Base-by-base conservation (phyloP, 441 rosid genomes). In the Pelargonium myrrhifolium region DNA sequence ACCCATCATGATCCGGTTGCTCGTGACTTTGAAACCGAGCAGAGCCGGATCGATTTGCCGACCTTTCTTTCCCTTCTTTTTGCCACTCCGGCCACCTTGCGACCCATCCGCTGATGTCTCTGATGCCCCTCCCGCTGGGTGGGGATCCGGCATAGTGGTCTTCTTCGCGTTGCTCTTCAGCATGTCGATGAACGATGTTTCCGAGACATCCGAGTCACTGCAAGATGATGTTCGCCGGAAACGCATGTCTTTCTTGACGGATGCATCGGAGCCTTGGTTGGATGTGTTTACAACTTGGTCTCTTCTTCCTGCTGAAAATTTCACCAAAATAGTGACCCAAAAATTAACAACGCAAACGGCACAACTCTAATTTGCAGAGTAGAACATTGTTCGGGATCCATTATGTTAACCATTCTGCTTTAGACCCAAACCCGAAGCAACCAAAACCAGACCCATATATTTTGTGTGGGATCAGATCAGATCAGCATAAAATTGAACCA, bases 171-270 rank as follows among this genome's bases (percentile, higher is more conserved):
- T 79, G 64, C 75, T 83, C 75, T 80, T 84, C 72, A 87, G 76
- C 93, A 84, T 86, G 77, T 87, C 86, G 9, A 83, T 83, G 63
- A 85, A 87, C 0, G 89, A 83, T n/a, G 91, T 68, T 67, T 86
- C 88, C 0, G 90, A 72, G 9, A 67, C 76, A 3, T 74, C 80
- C 39, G 76, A 81, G 51, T 79, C 82, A 8, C 75, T 67, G 55
- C 51, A 80, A 3, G 86, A 83, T 15, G 79, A 71, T 10, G 82
- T 74, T 9, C 77, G 75, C 18, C 76, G 76, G 53, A 74, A 78
- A 1, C 70, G 68, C 73, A 70, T 64, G 35, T 80, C 86, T 73
- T 80, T 76, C 71, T 72, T 86, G 67, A 70, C 78, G 45, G 75
- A 63, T 0, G 72, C 53, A 31, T 78, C 78, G 0, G 56, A 40